Evolutionary conservation across 345 rosid species (phyloP).

Genomic region (Barbarea vulgaris): DNA sequence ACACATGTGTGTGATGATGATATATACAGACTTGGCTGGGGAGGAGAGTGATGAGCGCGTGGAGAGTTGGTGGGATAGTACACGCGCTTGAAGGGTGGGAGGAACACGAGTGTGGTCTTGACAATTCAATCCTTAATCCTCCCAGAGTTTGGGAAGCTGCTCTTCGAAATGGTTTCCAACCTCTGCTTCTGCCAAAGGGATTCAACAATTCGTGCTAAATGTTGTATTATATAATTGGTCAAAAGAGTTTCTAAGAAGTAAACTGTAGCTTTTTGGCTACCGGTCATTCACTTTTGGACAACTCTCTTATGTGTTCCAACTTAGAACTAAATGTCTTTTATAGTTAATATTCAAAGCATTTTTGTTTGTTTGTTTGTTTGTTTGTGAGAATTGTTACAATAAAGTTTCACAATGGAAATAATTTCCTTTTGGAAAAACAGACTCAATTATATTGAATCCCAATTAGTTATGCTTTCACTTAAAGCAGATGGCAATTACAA

Average conservation of each 20-base stretch:
- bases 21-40: conserved; percentile 64
- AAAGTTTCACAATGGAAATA: no score
- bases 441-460: background rate
- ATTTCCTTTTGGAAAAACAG: background rate
- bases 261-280: background rate
- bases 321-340: background rate
- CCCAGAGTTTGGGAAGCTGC: conserved; percentile 60
- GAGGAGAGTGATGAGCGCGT: conserved; percentile 80
- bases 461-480: background rate
- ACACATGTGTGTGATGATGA: background rate
- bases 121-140: conserved; percentile 35
- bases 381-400: no score
- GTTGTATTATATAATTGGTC: background rate
- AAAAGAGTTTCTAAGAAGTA: background rate
- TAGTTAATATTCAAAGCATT: background rate
- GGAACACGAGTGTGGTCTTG: conserved; percentile 64
- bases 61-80: conserved; percentile 65
- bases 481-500: background rate
- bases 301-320: background rate
- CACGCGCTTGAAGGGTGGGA: conserved; percentile 68
- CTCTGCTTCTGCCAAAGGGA: conserved; percentile 34
- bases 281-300: background rate
- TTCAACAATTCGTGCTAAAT: background rate
- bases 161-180: conserved; percentile 60
- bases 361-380: no score